Percentiles rank a stretch among this genome's conserved stretches.
These are phyloP conservation scores for Dimargaris xerosporica DNA, from an alignment of 192 early-diverging fungal genomes.

Conservation along the genomic window DNA sequence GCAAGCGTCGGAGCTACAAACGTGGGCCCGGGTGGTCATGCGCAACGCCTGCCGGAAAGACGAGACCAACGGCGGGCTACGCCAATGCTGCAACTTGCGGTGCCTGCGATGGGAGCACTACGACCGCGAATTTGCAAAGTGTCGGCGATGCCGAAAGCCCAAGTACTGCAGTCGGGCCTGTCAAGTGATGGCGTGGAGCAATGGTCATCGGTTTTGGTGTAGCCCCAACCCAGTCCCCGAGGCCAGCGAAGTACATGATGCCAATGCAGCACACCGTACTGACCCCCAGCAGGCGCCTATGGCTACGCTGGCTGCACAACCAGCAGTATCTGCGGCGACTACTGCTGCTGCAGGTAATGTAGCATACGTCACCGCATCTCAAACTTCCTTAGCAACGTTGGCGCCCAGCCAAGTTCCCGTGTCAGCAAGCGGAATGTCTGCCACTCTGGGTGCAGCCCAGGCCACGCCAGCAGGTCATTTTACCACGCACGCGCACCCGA, in stretches of 20 bases:
- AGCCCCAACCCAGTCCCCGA: constrained; percentile 30
- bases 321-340: no score
- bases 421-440: no score
- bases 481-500: no score
- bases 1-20: constrained; percentile 44
- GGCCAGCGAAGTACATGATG: neutral
- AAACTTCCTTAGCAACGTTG: no score
- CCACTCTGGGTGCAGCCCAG: no score
- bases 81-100: constrained; percentile 63
- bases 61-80: constrained; percentile 46
- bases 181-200: constrained; percentile 59
- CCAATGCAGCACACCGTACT: no score
- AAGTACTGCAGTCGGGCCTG: constrained; percentile 74
- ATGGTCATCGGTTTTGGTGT: constrained; percentile 72
- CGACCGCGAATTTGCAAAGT: constrained; percentile 70
- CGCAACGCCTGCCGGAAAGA: constrained; percentile 67
- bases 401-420: no score
- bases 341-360: no score
- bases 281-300: no score
- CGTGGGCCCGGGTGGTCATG: constrained; percentile 67
- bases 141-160: constrained; percentile 71
- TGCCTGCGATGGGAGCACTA: constrained; percentile 65
- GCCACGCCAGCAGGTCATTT: no score
- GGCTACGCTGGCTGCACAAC: no score
- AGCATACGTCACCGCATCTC: no score